Conservation (phyloP, 2,329 filamentous ascomycete genomes). For the Calycina herbarum region DNA sequence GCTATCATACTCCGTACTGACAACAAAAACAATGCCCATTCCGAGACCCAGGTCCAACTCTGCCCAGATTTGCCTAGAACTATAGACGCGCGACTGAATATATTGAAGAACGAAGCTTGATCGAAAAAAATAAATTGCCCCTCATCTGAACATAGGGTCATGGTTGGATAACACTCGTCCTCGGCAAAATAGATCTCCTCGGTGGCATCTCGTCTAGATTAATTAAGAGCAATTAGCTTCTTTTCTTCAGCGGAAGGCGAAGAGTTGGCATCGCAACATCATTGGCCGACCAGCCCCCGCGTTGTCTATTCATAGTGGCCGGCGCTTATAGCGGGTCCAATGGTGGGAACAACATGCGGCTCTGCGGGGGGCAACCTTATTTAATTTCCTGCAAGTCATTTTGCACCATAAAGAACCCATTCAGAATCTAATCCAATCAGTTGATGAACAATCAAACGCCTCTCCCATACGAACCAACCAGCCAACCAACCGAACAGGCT, state of each 20-base stretch:
- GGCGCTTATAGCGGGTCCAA: conserved; percentile 1
- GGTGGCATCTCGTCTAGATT: background rate
- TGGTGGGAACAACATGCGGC: background rate
- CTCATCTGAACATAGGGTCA: background rate
- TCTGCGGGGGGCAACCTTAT: background rate
- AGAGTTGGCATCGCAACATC: background rate
- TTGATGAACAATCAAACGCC: background rate
- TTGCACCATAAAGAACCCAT: background rate
- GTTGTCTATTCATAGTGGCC: background rate
- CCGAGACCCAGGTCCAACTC: background rate
- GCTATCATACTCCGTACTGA: background rate
- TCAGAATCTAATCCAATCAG: conserved; percentile 5
- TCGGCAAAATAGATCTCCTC: conserved; percentile 1
- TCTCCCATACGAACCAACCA: background rate
- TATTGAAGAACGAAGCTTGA: background rate
- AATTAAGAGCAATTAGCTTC: background rate
- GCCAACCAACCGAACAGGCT: background rate
- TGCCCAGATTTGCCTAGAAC: conserved; percentile 1
- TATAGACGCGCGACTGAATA: conserved; percentile 1
- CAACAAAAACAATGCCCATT: background rate
- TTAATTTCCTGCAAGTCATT: conserved; percentile 1
- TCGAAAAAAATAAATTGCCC: background rate
- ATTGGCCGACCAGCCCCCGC: background rate
- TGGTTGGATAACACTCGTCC: background rate
- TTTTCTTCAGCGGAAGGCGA: background rate